Base-by-base conservation (phyloP, 148 eudicot genomes). In the Oxyria digyna region DNA sequence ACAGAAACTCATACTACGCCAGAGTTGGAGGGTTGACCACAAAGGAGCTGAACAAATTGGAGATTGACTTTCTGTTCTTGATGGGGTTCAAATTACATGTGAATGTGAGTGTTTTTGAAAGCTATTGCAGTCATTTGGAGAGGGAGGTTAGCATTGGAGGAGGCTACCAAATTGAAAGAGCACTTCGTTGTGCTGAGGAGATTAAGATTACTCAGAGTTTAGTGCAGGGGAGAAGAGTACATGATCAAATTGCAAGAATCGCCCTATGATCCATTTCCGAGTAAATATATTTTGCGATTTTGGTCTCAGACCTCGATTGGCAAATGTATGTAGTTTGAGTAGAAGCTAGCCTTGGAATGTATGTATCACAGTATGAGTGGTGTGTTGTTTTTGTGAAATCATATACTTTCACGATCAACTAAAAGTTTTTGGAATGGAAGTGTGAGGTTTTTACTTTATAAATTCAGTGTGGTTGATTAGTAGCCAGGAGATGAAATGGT, bases 61-160 rank as follows among this genome's bases (percentile, higher is more conserved):
- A 94, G 80, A 26, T 94, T 15, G 99, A 88, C 21, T 88, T 90
- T 33, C 67, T 94, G 69, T 94, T 91, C 76, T 29, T 87, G 78
- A 88, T 90, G 80, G 85, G 86, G 6, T 94, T 94, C 71, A 90
- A 88, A 72, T 73, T 94, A 42, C 97, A 94, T 72, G 99, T 94
- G 49, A 94, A 94, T 75, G 92, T 94, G 76, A 90, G 99, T 80
- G 97, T 94, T 32, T 94, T 81, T 33, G 87, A 94, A 83, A 88
- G 97, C 75, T 94, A 94, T 67, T 94, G 97, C 27, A 74, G 85
- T 68, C 99, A 94, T 78, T 76, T 94, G 48, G 97, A 88, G 73
- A 85, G 99, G 65, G 99, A 94, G 81, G 99, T 94, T 37, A 85
- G 97, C 71, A 86, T 86, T 69, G 99, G 97, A 68, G 99, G 99